A percentile compares a stretch with the other conserved stretches of the same genome.
These are phyloP conservation scores for Aspergillus diversus DNA, from an alignment of 495 filamentous ascomycete species.

Conservation along the genomic window DNA sequence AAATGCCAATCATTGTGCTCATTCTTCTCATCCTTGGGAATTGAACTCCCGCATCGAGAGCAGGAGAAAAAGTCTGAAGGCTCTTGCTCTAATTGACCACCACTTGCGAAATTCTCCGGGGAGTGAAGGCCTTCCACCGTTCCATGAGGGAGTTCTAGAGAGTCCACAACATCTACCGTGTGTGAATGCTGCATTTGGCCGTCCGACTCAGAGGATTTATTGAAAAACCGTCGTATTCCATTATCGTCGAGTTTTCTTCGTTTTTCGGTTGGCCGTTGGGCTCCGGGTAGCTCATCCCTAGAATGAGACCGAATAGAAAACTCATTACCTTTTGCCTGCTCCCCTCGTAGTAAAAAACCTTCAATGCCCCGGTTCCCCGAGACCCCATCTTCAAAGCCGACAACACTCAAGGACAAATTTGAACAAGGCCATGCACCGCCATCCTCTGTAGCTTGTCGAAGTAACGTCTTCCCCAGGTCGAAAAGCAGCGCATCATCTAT, in stretches of 20 bases:
- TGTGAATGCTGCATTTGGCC: conserved; percentile 10
- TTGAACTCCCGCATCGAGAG: conserved; percentile 61
- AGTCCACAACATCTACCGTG: not conserved
- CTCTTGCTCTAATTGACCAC: conserved; percentile 4
- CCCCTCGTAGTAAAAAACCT: conserved; percentile 78
- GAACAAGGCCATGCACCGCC: conserved; percentile 84
- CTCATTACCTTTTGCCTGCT: conserved; percentile 63
- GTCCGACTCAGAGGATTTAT: conserved; percentile 21
- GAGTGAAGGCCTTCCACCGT: not conserved
- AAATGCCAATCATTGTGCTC: conserved; percentile 97
- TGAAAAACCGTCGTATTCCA: conserved; percentile 42
- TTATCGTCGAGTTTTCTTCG: conserved; percentile 39
- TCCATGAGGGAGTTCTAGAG: not conserved
- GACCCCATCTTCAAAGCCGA: conserved; percentile 87
- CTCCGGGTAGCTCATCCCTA: conserved; percentile 1
- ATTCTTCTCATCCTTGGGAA: conserved; percentile 60
- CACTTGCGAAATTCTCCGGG: conserved; percentile 41
- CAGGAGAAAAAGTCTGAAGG: conserved; percentile 56
- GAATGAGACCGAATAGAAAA: conserved; percentile 24
- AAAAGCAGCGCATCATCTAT: conserved; percentile 76
- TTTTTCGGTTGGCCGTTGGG: conserved; percentile 31
- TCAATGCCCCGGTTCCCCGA: conserved; percentile 84
- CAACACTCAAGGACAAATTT: conserved; percentile 81
- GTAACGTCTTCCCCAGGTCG: conserved; percentile 72
- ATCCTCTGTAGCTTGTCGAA: conserved; percentile 77